Conservation (phyloP, 2,329 filamentous ascomycete species). For the Fonsecaea monophora region DNA sequence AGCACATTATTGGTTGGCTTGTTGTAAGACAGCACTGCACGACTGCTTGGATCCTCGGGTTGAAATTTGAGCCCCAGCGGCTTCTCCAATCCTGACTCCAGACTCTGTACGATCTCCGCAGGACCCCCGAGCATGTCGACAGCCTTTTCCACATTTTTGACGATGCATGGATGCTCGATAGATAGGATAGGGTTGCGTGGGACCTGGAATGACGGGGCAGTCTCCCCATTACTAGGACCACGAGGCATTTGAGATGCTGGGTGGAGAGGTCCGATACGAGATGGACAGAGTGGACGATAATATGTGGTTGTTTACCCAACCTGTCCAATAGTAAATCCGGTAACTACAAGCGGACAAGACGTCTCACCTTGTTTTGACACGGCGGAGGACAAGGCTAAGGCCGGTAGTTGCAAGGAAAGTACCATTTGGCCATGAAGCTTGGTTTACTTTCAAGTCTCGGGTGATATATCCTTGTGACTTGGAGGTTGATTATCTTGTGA, state of each 20-base stretch:
- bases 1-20: slow-evolving; percentile 81
- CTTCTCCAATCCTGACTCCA: slow-evolving; percentile 55
- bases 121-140: slow-evolving; percentile 68
- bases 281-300: background rate
- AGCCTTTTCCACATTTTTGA: slow-evolving; percentile 69
- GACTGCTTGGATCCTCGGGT: slow-evolving; percentile 78
- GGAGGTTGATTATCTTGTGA: background rate
- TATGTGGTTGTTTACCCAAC: background rate
- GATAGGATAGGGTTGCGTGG: slow-evolving; percentile 62
- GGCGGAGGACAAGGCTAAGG: background rate
- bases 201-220: slow-evolving; percentile 59
- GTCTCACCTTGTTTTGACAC: slow-evolving; percentile 1
- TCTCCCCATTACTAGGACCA: background rate
- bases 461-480: slow-evolving; percentile 1
- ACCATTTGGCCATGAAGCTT: background rate
- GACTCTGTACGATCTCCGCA: slow-evolving; percentile 60
- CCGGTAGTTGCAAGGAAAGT: background rate
- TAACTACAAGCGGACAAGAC: background rate
- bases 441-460: background rate
- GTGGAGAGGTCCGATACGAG: background rate
- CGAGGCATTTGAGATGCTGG: slow-evolving; percentile 13
- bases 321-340: background rate
- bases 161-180: slow-evolving; percentile 71
- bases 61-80: slow-evolving; percentile 75
- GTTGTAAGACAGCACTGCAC: slow-evolving; percentile 78